These are phyloP conservation scores for Neonectria magnoliae DNA, from an alignment of 2,329 filamentous ascomycete species.

Conservation along the genomic window DNA sequence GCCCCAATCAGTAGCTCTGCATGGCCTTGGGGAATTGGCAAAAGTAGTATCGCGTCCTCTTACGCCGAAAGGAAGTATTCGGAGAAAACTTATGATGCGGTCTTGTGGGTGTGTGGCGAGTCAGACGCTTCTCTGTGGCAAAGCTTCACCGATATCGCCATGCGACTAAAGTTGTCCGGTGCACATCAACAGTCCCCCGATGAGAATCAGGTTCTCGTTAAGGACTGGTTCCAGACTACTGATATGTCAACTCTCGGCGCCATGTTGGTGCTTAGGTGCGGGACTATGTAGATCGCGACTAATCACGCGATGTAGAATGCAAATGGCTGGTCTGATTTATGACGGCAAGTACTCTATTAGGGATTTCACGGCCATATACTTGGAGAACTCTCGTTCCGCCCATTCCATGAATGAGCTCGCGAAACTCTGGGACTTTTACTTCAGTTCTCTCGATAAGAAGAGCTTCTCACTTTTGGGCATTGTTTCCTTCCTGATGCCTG, in stretches of 20 bases:
- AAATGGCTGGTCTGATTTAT: constrained; percentile 26
- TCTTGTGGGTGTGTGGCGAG: constrained; percentile 23
- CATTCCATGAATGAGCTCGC: constrained; percentile 3
- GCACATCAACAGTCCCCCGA: constrained; percentile 3
- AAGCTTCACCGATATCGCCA: constrained; percentile 28
- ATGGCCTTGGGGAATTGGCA: constrained; percentile 26
- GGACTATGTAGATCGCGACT: too few relatives aligned
- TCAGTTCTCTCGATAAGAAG: constrained; percentile 10
- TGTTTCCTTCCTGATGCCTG: neutral
- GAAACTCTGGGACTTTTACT: constrained; percentile 22
- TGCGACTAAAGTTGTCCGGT: constrained; percentile 17
- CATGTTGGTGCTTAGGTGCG: neutral
- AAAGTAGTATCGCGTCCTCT: constrained; percentile 20
- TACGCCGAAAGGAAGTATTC: constrained; percentile 8
- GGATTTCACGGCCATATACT: constrained; percentile 16
- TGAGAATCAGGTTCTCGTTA: constrained; percentile 17
- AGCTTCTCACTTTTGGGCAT: neutral
- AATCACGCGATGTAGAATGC: neutral
- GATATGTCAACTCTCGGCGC: constrained; percentile 8
- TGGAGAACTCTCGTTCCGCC: constrained; percentile 1
- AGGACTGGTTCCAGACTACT: constrained; percentile 25
- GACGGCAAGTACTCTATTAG: constrained; percentile 7
- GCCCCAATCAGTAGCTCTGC: constrained; percentile 19
- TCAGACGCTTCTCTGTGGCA: constrained; percentile 11
- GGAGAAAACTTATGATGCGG: neutral